Conservation (phyloP, 2,329 filamentous ascomycete genomes). For the Amauroascus verrucosus region DNA sequence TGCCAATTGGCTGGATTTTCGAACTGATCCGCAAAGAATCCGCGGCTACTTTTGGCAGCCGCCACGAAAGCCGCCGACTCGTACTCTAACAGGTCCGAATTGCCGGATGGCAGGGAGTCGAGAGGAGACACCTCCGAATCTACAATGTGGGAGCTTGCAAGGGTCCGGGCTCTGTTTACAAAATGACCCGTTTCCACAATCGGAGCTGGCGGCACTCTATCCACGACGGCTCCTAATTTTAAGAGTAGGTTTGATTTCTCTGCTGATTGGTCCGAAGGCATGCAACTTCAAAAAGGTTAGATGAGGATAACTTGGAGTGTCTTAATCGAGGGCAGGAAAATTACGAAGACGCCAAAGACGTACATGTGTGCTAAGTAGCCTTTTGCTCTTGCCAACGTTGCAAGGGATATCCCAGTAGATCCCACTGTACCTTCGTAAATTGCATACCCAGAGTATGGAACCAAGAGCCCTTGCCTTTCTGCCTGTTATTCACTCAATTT, state of each 20-base stretch:
- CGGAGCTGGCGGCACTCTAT: slow-evolving; percentile 78
- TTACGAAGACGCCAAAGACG: too few relatives aligned
- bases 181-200: slow-evolving; percentile 92
- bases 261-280: slow-evolving; percentile 80
- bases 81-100: slow-evolving; percentile 18
- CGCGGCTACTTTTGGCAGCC: slow-evolving; percentile 51
- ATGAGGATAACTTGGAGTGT: too few relatives aligned
- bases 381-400: slow-evolving; percentile 73
- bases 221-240: slow-evolving; percentile 84
- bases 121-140: slow-evolving; percentile 18
- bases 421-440: slow-evolving; percentile 97
- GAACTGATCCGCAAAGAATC: slow-evolving; percentile 95
- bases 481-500: slow-evolving; percentile 41
- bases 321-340: too few relatives aligned
- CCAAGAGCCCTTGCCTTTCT: slow-evolving; percentile 64
- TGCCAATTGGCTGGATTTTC: slow-evolving; percentile 82
- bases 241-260: slow-evolving; percentile 85
- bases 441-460: slow-evolving; percentile 74
- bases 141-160: slow-evolving; percentile 62
- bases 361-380: slow-evolving; percentile 88
- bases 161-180: slow-evolving; percentile 75
- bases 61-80: slow-evolving; percentile 13
- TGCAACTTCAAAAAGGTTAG: slow-evolving; percentile 52
- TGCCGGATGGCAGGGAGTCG: slow-evolving; percentile 8
- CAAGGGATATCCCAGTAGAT: slow-evolving; percentile 89